Evolutionary conservation across 208 protist species (phyloP), one percentile per base, ranked within the genome.

Genomic region (Trypanosoma congolense): DNA sequence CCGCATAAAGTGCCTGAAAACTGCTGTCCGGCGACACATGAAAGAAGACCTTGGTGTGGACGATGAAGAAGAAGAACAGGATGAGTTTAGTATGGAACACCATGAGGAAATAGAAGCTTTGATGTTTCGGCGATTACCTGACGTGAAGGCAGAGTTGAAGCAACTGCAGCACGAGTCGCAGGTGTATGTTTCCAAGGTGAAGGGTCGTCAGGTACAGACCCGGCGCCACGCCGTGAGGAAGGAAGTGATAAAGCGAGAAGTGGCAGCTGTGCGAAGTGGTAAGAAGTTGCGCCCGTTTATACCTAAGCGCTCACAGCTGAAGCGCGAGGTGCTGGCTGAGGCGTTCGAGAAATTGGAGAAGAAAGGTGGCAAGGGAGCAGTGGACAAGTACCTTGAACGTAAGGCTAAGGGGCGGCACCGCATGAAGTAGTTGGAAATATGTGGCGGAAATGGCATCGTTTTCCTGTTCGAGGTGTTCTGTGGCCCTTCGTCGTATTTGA

Each of bases 261-360:
- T 82, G 51, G 12, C 26, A 21, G 77, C 81, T 0, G 87, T 94
- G 52, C 80, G 82, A 65, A 61, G 73, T 12, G 83, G 83, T 2
- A 61, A 48, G 16, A 94, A 94, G 70, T 38, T 66, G 42, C 73
- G 60, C 50, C 70, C 78, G 16, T 90, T 78, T 67, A 85, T 94
- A 64, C 83, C 83, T n/a, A 91, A 90, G 62, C 77, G 81, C 3
- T 57, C 70, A 4, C 81, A 73, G 52, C 48, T 91, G n/a, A 90
- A 90, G 68, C 66, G 74, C 8, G 79, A 80, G 43, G 56, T 90
- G 29, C 45, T 84, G 9, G 70, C 72, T 3, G 83, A 94, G 56
- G 86, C 67, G 10, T 94, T 86, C 57, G 80, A 84, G 14, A 63
- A 61, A 4, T 52, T 94, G 26, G 73, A 90, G 53, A 41, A 70